Percentiles rank a stretch among this genome's conserved stretches.
These are phyloP conservation scores for Globisporangium echinulatum DNA, from an alignment of 352 stramenopile species.

Conservation along the genomic window DNA sequence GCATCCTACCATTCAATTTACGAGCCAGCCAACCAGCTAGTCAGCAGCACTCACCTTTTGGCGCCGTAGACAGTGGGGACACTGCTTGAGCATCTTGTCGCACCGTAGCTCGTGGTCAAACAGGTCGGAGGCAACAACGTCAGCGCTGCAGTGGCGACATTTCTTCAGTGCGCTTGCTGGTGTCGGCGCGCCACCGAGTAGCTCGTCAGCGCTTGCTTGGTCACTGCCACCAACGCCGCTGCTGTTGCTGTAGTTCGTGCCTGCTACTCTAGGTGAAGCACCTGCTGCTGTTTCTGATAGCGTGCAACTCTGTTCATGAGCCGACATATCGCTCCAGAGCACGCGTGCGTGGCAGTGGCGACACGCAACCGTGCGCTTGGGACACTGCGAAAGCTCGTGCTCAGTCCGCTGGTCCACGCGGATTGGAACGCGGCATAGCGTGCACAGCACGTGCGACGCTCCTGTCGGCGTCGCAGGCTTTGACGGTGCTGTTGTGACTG, in stretches of 20 bases:
- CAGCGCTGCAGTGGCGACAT: conserved; percentile 52
- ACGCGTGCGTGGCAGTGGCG: conserved; percentile 30
- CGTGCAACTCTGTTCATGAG: conserved; percentile 26
- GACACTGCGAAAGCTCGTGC: conserved; percentile 49
- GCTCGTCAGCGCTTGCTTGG: background rate
- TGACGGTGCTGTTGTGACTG: conserved; percentile 1
- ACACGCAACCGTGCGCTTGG: conserved; percentile 44
- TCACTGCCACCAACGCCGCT: background rate
- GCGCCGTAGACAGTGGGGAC: conserved; percentile 68
- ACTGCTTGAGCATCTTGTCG: conserved; percentile 80
- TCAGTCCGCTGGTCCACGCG: conserved; percentile 36
- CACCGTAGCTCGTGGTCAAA: conserved; percentile 72
- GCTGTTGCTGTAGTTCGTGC: background rate
- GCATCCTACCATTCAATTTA: too few relatives aligned
- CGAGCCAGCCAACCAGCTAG: too few relatives aligned
- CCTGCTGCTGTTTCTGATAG: background rate
- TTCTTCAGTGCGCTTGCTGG: conserved; percentile 31
- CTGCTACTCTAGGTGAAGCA: too few relatives aligned
- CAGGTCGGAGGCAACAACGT: conserved; percentile 39
- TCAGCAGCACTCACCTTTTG: conserved; percentile 39
- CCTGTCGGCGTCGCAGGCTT: background rate
- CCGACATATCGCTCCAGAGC: conserved; percentile 35
- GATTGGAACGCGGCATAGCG: conserved; percentile 43
- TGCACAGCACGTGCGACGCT: conserved; percentile 30
- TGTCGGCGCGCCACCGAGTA: background rate